phyloP scores from a whole-genome alignment of 2,329 filamentous ascomycete genomes.

The Leptographium flavum region DNA sequence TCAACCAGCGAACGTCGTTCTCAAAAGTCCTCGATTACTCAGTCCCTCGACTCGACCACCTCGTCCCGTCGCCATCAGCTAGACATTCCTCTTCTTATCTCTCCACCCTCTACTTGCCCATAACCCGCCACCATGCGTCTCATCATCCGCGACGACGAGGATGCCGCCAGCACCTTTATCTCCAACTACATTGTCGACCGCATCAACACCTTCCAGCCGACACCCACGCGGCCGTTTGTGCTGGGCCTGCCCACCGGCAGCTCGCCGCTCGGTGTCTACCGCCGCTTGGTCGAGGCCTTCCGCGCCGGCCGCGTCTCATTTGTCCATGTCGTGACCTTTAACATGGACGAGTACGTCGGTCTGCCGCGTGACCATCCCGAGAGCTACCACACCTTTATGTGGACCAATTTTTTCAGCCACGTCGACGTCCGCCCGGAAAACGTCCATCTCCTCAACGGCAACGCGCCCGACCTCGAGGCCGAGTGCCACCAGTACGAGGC shows the following conservation, averaged over 20 bases:
- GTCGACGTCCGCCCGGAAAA: slow-evolving; percentile 56
- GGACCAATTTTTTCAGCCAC: slow-evolving; percentile 64
- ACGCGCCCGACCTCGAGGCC: slow-evolving; percentile 51
- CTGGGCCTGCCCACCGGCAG: slow-evolving; percentile 61
- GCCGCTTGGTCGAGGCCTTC: slow-evolving; percentile 47
- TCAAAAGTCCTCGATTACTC: neutral
- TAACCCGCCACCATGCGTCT: slow-evolving; percentile 46
- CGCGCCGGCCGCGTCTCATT: slow-evolving; percentile 35
- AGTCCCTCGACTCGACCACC: no score
- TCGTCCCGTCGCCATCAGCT: neutral
- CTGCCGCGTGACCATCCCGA: slow-evolving; percentile 61
- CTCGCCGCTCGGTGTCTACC: slow-evolving; percentile 56
- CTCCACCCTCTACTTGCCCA: neutral
- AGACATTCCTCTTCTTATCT: no score
- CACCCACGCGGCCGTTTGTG: slow-evolving; percentile 51
- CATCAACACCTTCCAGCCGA: slow-evolving; percentile 53
- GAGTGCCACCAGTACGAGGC: slow-evolving; percentile 63
- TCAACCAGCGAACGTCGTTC: no score
- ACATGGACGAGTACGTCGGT: slow-evolving; percentile 58
- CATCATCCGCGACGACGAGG: slow-evolving; percentile 53
- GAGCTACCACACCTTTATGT: slow-evolving; percentile 74
- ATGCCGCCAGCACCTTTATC: slow-evolving; percentile 50
- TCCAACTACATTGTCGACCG: slow-evolving; percentile 62
- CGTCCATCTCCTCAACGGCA: slow-evolving; percentile 62
- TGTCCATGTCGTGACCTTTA: slow-evolving; percentile 62